Evolutionary conservation across 1,284 basidiomycete species (phyloP).

Genomic region (Caloboletus inedulis): DNA sequence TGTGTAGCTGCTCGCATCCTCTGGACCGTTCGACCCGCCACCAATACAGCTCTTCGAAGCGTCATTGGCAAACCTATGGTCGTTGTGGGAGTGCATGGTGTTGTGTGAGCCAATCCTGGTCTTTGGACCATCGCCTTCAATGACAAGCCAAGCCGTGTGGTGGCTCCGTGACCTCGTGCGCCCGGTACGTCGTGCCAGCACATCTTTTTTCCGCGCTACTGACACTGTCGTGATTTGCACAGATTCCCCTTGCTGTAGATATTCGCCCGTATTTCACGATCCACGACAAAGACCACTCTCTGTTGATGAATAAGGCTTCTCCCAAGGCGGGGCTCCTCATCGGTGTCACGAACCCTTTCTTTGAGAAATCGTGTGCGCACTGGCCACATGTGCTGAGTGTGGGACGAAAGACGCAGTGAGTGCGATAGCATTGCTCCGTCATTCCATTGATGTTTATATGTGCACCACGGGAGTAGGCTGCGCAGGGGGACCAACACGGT

Average conservation of each 20-base stretch:
- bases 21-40: slow-evolving; percentile 65
- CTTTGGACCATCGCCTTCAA: slow-evolving; percentile 77
- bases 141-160: slow-evolving; percentile 84
- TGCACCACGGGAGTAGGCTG: slow-evolving; percentile 11
- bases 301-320: slow-evolving; percentile 77
- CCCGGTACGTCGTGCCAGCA: slow-evolving; percentile 54
- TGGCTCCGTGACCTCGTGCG: slow-evolving; percentile 87
- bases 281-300: slow-evolving; percentile 82
- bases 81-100: slow-evolving; percentile 90
- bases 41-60: slow-evolving; percentile 74
- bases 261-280: slow-evolving; percentile 95
- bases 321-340: slow-evolving; percentile 83
- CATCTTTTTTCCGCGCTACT: not conserved
- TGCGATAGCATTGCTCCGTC: slow-evolving; percentile 4
- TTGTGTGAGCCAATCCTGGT: slow-evolving; percentile 87
- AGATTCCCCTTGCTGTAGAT: slow-evolving; percentile 85
- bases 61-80: slow-evolving; percentile 81
- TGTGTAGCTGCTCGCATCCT: slow-evolving; percentile 72
- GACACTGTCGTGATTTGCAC: not conserved
- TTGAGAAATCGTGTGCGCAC: slow-evolving; percentile 83
- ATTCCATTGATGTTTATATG: not conserved
- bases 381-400: slow-evolving; percentile 89
- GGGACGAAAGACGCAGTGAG: slow-evolving; percentile 46
- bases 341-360: slow-evolving; percentile 95
- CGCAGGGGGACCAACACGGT: slow-evolving; percentile 19